Base-by-base conservation (phyloP, 345 rosid genomes). In the Ricinus communis region DNA sequence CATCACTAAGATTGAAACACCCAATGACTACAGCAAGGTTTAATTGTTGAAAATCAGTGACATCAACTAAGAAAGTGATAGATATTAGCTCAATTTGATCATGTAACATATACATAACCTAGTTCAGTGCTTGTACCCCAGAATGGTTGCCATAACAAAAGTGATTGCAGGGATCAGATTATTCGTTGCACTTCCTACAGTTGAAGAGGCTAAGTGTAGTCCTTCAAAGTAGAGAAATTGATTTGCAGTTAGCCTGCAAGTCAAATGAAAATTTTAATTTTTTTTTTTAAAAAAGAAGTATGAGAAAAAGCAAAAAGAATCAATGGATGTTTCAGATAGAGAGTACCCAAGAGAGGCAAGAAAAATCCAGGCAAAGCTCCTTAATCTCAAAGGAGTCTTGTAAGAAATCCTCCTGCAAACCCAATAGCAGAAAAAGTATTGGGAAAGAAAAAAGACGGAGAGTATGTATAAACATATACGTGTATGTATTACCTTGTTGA, bases 211-310 rank as follows among this genome's bases (percentile, higher is more conserved):
- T 24, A 82, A 61, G 72, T 76, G 69, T 3, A 85, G 46, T 36
- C 88, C 85, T 56, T 82, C 82, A 49, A 80, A 85, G 27, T 85
- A 82, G 36, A 78, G 74, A 43, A 68, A 79, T 65, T 82, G 85
- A 62, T 71, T 78, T 28, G 51, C 71, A 6, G 81, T 81, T 10
- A 83, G 75, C 2, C 86, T 78, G 68, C 57, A 43, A 66, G 51
- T 18, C 7, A 46, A 58, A 25, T 31, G n/a, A n/a, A n/a, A n/a
- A n/a, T n/a, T n/a, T n/a, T n/a, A n/a, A n/a, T n/a, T n/a, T n/a
- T n/a, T n/a, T n/a, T n/a, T n/a, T n/a, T n/a, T n/a, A n/a, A n/a
- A n/a, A n/a, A n/a, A n/a, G n/a, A 6, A 33, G 6, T 6, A 33
- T 33, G 38, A 2, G 6, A 33, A 33, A 33, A 33, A 33, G 4